Evolutionary conservation across 495 filamentous ascomycete species (phyloP).

Genomic region (Aspergillus heteromorphus): DNA sequence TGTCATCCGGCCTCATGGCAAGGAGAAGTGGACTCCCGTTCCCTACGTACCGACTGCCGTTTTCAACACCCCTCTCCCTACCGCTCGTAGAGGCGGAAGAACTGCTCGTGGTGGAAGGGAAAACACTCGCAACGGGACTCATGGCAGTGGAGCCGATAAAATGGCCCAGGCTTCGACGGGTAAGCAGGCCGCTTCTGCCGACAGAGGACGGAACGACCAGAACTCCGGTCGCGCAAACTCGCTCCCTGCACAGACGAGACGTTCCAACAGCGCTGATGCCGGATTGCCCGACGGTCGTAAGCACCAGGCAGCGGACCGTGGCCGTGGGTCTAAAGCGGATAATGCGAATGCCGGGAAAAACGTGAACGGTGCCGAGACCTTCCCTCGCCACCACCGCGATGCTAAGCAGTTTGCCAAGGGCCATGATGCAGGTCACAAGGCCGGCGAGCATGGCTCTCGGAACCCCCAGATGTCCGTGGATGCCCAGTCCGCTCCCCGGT

Average conservation of each 20-base stretch:
- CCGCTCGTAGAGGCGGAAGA: slow-evolving; percentile 56
- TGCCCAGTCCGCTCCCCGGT: slow-evolving; percentile 26
- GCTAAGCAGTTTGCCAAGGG: slow-evolving; percentile 31
- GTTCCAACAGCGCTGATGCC: slow-evolving; percentile 36
- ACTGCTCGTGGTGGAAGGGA: slow-evolving; percentile 49
- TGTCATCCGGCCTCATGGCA: slow-evolving; percentile 49
- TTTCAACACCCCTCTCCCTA: slow-evolving; percentile 75
- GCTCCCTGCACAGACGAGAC: slow-evolving; percentile 33
- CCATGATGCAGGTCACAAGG: slow-evolving; percentile 27
- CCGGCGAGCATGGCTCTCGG: slow-evolving; percentile 24
- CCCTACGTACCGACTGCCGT: slow-evolving; percentile 70
- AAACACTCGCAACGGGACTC: slow-evolving; percentile 47
- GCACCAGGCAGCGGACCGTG: slow-evolving; percentile 27
- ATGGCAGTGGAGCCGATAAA: slow-evolving; percentile 43
- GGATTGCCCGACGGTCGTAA: slow-evolving; percentile 31
- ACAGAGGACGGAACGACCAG: slow-evolving; percentile 37
- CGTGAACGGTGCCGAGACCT: slow-evolving; percentile 25
- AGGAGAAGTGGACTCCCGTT: slow-evolving; percentile 69
- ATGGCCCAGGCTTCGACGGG: slow-evolving; percentile 23
- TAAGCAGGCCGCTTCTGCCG: slow-evolving; percentile 32
- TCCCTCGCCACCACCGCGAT: slow-evolving; percentile 22
- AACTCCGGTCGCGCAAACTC: slow-evolving; percentile 36
- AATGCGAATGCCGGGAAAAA: slow-evolving; percentile 18
- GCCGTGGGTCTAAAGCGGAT: slow-evolving; percentile 32
- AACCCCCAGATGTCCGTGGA: slow-evolving; percentile 32